Base-by-base conservation (phyloP, 2,329 filamentous ascomycete species). In the Cyclaneusma minus region DNA sequence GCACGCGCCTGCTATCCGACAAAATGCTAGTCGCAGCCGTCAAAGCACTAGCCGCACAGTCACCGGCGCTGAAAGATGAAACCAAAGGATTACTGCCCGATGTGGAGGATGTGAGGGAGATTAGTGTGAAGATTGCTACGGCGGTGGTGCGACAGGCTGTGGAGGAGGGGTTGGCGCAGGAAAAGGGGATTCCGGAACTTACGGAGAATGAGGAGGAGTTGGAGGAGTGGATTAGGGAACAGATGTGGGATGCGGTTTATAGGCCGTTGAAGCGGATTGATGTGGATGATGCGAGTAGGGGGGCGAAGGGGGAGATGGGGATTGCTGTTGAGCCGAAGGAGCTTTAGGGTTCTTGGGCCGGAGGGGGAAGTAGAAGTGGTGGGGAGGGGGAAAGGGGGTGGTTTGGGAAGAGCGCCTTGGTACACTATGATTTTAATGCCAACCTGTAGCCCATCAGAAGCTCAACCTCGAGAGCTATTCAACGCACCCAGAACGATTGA, bases 21-120 rank as follows among this genome's bases (percentile, higher is more conserved):
- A 66, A 68, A 35, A 85, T 92, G 70, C 68, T 92, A 8, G 78
- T 91, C 0, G 78, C 79, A 1, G 84, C 83, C 0, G 72, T 80
- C 3, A 66, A 75, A 41, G 78, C 72, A 3, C 64, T 92, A 0
- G 74, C 80, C 1, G 64, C 62, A 4, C 59, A 77, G 30, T 76
- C 76, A 0, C 84, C 84, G 0, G 77, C 79, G 0, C 55, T 84
- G 1, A 32, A 49, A 26, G 69, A 82, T 38, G 52, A 64, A 0
- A 64, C 61, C 7, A 68, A 66, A 10, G 77, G 76, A 1, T 55
- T 92, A 4, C 50, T 92, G 2, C 83, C 83, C 0, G 81, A 82
- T 31, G 78, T 92, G 0, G 65, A 68, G 4, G 60, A 74, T 18
- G 82, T 87, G 7, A 59, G 80, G 2, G 63, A 74, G 9, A 75